A percentile compares a stretch with the other conserved stretches of the same genome.
Evolutionary conservation across 805 yeast genomes (phyloP).

Genomic region (Saturnispora sekii): DNA sequence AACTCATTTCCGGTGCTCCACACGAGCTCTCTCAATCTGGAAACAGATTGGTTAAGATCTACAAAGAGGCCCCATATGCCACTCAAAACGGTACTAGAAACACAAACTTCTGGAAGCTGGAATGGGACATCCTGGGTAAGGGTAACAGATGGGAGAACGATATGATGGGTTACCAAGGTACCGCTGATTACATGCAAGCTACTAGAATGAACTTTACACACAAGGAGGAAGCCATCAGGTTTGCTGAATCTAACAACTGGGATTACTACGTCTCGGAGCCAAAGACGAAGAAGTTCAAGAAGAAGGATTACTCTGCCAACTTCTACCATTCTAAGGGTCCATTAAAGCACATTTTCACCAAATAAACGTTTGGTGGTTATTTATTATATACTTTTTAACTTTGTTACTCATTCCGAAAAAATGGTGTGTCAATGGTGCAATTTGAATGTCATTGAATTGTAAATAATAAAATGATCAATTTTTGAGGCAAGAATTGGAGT

Average conservation of each 20-base stretch:
- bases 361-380: constrained; percentile 28
- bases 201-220: constrained; percentile 65
- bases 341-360: constrained; percentile 73
- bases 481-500: too few species aligned
- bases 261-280: constrained; percentile 77
- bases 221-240: constrained; percentile 59
- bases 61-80: constrained; percentile 67
- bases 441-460: too few species aligned
- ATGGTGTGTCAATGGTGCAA: too few species aligned
- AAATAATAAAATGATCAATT: too few species aligned
- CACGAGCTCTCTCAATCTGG: constrained; percentile 41
- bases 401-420: neutral
- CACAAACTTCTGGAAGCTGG: constrained; percentile 58
- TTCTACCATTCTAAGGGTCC: constrained; percentile 61
- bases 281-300: constrained; percentile 58
- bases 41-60: constrained; percentile 62
- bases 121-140: constrained; percentile 72
- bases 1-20: constrained; percentile 72
- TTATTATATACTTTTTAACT: neutral
- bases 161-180: constrained; percentile 74
- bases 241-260: constrained; percentile 83
- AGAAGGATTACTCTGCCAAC: constrained; percentile 67
- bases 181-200: constrained; percentile 75
- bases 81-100: constrained; percentile 62
- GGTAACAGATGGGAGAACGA: constrained; percentile 87